phyloP scores from a whole-genome alignment of 2,329 filamentous ascomycete genomes.

The Hypoxylon sp. region DNA sequence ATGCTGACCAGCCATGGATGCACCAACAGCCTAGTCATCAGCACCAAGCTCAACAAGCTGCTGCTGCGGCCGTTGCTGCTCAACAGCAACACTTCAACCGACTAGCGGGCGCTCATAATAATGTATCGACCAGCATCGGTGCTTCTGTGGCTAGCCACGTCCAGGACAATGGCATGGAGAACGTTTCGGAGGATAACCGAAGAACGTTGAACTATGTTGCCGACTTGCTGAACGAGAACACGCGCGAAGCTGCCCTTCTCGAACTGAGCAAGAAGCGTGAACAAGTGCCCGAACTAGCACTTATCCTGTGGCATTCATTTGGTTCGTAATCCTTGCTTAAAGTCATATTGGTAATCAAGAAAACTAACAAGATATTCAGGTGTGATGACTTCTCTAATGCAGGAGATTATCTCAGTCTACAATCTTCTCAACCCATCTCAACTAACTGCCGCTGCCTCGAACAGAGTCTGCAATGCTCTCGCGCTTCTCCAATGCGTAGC shows the following conservation, averaged over 20 bases:
- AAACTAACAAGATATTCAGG: constrained; percentile 65
- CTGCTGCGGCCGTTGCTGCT: constrained; percentile 68
- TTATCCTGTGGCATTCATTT: constrained; percentile 99
- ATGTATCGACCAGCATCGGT: constrained; percentile 55
- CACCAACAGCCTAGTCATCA: constrained; percentile 74
- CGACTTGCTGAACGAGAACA: constrained; percentile 88
- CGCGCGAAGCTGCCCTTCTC: constrained; percentile 89
- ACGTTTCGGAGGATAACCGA: constrained; percentile 89
- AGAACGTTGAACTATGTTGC: constrained; percentile 94
- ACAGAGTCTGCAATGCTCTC: constrained; percentile 96
- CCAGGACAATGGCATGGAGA: constrained; percentile 73
- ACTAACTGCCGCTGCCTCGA: constrained; percentile 96
- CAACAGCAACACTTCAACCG: constrained; percentile 79
- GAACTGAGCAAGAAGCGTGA: constrained; percentile 99
- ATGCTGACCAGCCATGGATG: constrained; percentile 76
- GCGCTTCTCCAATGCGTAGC: constrained; percentile 97
- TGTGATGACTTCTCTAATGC: constrained; percentile 96
- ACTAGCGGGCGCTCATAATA: constrained; percentile 76
- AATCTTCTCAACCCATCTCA: constrained; percentile 96
- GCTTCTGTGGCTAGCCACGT: constrained; percentile 64
- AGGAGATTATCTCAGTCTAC: constrained; percentile 99
- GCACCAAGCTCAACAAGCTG: constrained; percentile 68
- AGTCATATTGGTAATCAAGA: not conserved
- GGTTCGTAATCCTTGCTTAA: constrained; percentile 69
- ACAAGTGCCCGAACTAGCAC: constrained; percentile 94